Percentiles rank a stretch among this genome's conserved stretches.
These are phyloP conservation scores for Lactifluus hygrophoroides DNA, from an alignment of 768 basidiomycete species.

Conservation along the genomic window DNA sequence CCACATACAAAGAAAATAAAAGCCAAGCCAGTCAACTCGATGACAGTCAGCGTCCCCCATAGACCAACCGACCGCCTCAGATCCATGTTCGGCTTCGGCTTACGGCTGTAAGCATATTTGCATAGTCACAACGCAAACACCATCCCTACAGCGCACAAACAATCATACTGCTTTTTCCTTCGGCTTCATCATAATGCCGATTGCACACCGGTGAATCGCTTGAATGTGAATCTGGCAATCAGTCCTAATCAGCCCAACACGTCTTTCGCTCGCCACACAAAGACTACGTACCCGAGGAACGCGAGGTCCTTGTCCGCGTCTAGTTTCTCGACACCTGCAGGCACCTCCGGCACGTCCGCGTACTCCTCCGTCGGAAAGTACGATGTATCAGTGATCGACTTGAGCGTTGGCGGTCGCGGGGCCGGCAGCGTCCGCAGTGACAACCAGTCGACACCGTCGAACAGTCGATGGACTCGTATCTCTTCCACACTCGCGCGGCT, in stretches of 20 bases:
- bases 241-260: slow-evolving; percentile 9
- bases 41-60: background rate
- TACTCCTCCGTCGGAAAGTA: slow-evolving; percentile 96
- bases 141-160: background rate
- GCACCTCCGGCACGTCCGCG: slow-evolving; percentile 59
- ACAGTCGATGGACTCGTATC: slow-evolving; percentile 86
- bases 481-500: slow-evolving; percentile 71
- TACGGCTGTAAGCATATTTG: no score
- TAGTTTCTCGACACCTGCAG: slow-evolving; percentile 33
- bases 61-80: background rate
- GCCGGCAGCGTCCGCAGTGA: slow-evolving; percentile 81
- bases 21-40: background rate
- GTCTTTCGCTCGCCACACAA: no score
- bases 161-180: background rate
- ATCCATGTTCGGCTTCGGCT: background rate
- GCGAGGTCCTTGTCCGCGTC: slow-evolving; percentile 48
- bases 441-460: slow-evolving; percentile 92
- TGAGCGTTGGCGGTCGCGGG: slow-evolving; percentile 88
- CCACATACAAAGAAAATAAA: background rate
- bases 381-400: slow-evolving; percentile 90
- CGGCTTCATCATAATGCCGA: slow-evolving; percentile 11
- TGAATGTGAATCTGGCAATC: slow-evolving; percentile 60
- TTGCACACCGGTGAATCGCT: slow-evolving; percentile 46
- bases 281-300: slow-evolving; percentile 40
- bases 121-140: no score